These are phyloP conservation scores for Aspergillus sclerotioniger DNA, from an alignment of 495 filamentous ascomycete genomes.

Conservation along the genomic window DNA sequence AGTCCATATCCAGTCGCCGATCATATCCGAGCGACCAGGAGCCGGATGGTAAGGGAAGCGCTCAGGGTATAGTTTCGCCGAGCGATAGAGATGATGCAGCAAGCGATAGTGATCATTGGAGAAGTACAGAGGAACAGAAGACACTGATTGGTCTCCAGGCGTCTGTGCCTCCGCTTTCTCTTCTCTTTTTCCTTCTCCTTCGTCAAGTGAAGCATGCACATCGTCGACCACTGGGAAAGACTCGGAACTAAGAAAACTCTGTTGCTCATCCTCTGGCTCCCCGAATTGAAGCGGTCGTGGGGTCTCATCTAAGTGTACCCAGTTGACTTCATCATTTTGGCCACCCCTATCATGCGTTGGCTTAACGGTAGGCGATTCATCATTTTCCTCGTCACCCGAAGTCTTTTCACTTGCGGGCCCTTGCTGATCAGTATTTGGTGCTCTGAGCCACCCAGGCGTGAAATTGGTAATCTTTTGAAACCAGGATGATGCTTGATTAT, in stretches of 20 bases:
- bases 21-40: slow-evolving; percentile 37
- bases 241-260: background rate
- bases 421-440: slow-evolving; percentile 25
- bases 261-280: slow-evolving; percentile 10
- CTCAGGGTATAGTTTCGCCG: slow-evolving; percentile 40
- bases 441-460: slow-evolving; percentile 43
- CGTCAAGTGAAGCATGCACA: slow-evolving; percentile 7
- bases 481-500: slow-evolving; percentile 36
- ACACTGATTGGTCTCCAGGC: slow-evolving; percentile 20
- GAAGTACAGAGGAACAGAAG: slow-evolving; percentile 43
- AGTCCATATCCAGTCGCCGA: slow-evolving; percentile 49
- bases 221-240: slow-evolving; percentile 11
- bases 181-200: slow-evolving; percentile 12
- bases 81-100: slow-evolving; percentile 41
- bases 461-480: slow-evolving; percentile 38
- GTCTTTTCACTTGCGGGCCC: slow-evolving; percentile 20
- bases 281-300: slow-evolving; percentile 6
- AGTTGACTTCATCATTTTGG: slow-evolving; percentile 9
- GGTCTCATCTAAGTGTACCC: slow-evolving; percentile 9
- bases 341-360: slow-evolving; percentile 10
- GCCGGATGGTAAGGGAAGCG: slow-evolving; percentile 40
- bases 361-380: slow-evolving; percentile 13
- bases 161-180: slow-evolving; percentile 7
- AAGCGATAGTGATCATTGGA: slow-evolving; percentile 44
- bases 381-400: slow-evolving; percentile 20